These are phyloP conservation scores for Datisca glomerata DNA, from an alignment of 306 rosid genomes.

Conservation along the genomic window DNA sequence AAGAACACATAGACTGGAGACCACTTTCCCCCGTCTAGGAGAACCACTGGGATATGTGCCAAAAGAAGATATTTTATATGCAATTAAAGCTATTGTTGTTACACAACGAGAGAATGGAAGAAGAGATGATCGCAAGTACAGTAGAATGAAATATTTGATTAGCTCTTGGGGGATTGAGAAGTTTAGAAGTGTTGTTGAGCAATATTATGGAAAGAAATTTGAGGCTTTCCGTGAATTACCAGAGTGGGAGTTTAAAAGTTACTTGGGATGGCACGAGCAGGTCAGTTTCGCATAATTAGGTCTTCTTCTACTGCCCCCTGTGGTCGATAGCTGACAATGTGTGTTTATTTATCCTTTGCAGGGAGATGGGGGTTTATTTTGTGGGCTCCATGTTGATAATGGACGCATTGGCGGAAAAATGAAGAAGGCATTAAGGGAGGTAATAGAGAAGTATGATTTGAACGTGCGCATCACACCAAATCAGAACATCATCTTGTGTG, in stretches of 20 bases:
- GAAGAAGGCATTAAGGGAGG: conserved; percentile 81
- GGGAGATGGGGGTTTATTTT: conserved; percentile 86
- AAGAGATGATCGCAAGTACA: conserved; percentile 92
- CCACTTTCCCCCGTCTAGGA: conserved; percentile 80
- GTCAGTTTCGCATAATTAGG: too few relatives aligned
- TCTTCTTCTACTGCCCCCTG: too few relatives aligned
- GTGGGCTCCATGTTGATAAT: conserved; percentile 85
- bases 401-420: conserved; percentile 84
- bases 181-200: conserved; percentile 66
- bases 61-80: conserved; percentile 86
- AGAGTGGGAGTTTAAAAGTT: conserved; percentile 86
- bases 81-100: conserved; percentile 92
- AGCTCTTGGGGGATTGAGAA: conserved; percentile 96
- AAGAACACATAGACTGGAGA: conserved; percentile 84
- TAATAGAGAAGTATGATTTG: conserved; percentile 76
- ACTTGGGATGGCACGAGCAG: conserved; percentile 99
- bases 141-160: conserved; percentile 91
- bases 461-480: conserved; percentile 80
- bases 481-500: conserved; percentile 82
- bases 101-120: conserved; percentile 94
- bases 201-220: conserved; percentile 82
- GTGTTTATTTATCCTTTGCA: conserved; percentile 15
- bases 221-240: conserved; percentile 72
- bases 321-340: too few relatives aligned
- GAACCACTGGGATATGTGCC: conserved; percentile 91